Evolutionary conservation across 345 rosid genomes (phyloP).

Genomic region (Angophora floribunda): DNA sequence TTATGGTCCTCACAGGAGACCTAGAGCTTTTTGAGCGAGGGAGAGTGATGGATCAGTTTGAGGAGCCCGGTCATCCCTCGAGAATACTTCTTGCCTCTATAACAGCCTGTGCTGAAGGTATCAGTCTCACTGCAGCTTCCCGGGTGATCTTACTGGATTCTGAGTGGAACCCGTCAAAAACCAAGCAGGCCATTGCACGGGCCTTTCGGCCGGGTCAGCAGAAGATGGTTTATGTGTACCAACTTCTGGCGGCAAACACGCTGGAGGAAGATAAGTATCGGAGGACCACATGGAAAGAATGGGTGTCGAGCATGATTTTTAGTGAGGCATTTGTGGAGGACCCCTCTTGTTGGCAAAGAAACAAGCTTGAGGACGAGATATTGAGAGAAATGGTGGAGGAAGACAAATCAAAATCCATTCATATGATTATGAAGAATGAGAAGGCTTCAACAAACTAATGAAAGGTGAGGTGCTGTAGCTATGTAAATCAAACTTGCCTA

Average conservation of each 20-base stretch:
- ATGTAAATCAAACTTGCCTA: neutral
- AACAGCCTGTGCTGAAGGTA: constrained; percentile 93
- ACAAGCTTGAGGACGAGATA: constrained; percentile 85
- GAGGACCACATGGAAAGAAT: constrained; percentile 96
- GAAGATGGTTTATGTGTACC: constrained; percentile 86
- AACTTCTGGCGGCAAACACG: constrained; percentile 69
- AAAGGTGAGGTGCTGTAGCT: neutral
- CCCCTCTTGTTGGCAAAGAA: constrained; percentile 83
- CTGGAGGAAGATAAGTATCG: constrained; percentile 84
- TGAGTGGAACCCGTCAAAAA: constrained; percentile 95
- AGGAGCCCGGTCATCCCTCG: constrained; percentile 56
- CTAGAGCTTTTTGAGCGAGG: constrained; percentile 86
- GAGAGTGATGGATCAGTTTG: constrained; percentile 70
- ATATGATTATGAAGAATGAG: constrained; percentile 95
- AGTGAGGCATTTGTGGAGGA: constrained; percentile 91
- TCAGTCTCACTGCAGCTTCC: constrained; percentile 96
- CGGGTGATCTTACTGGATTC: constrained; percentile 73
- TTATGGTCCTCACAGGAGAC: constrained; percentile 72
- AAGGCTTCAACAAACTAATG: constrained; percentile 75
- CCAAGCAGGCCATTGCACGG: constrained; percentile 90
- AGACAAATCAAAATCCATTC: constrained; percentile 78
- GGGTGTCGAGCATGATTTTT: constrained; percentile 95
- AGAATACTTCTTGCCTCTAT: constrained; percentile 75
- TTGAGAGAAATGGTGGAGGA: constrained; percentile 82
- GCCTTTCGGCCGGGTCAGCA: constrained; percentile 93